Evolutionary conservation across 2,329 filamentous ascomycete genomes (phyloP).

Genomic region (Alternaria conjuncta): DNA sequence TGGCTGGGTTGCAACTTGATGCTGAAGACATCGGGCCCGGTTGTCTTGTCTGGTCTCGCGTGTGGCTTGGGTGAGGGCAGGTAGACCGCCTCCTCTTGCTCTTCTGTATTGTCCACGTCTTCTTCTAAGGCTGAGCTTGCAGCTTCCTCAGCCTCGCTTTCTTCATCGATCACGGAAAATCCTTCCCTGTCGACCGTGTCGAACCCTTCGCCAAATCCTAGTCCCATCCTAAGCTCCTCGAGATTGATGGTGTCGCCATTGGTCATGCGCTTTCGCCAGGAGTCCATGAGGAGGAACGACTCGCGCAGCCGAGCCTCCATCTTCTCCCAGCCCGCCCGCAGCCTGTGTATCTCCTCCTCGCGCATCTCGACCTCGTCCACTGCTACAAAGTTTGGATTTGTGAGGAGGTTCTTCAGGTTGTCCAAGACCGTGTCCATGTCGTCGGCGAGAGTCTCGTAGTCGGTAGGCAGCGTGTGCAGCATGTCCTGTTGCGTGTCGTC

Average conservation of each 20-base stretch:
- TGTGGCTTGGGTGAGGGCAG: constrained; percentile 34
- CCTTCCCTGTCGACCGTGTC: constrained; percentile 39
- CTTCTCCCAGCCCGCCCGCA: constrained; percentile 87
- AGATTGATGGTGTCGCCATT: constrained; percentile 71
- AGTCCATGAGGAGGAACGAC: constrained; percentile 87
- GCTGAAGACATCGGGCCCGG: constrained; percentile 41
- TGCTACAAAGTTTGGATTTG: constrained; percentile 94
- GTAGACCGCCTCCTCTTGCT: constrained; percentile 12
- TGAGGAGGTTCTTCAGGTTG: constrained; percentile 82
- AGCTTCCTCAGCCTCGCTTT: constrained; percentile 29
- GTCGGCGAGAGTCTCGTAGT: constrained; percentile 70
- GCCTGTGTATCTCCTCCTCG: constrained; percentile 84
- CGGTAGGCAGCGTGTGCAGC: constrained; percentile 59
- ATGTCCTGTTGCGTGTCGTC: constrained; percentile 43
- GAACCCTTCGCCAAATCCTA: constrained; percentile 61
- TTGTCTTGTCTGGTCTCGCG: constrained; percentile 23
- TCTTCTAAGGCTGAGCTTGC: constrained; percentile 42
- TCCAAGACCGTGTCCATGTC: constrained; percentile 81
- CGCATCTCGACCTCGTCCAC: constrained; percentile 93
- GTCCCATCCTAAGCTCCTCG: constrained; percentile 66
- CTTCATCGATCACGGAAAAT: constrained; percentile 34
- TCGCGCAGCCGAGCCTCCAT: constrained; percentile 94
- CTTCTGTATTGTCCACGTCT: constrained; percentile 30
- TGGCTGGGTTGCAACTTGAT: constrained; percentile 40
- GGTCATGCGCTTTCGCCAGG: constrained; percentile 85